Percentiles rank a stretch among this genome's conserved stretches.
Evolutionary conservation across 306 rosid species (phyloP).

Genomic region (Urtica urens): DNA sequence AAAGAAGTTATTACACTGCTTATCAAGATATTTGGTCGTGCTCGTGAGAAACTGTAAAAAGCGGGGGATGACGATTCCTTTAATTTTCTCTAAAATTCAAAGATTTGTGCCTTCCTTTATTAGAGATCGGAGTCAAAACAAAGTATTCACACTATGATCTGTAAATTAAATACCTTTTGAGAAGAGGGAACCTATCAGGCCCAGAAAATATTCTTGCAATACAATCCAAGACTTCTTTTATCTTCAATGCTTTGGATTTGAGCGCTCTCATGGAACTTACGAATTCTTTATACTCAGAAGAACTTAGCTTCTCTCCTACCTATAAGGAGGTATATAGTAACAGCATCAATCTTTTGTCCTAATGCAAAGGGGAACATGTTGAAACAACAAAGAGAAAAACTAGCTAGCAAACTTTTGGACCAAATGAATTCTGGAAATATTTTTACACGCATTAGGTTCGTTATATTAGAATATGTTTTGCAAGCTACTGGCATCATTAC

Average conservation of each 20-base stretch:
- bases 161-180: conserved; percentile 34
- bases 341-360: conserved; percentile 8
- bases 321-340: conserved; percentile 25
- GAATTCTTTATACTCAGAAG: conserved; percentile 59
- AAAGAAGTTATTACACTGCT: no score
- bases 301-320: conserved; percentile 72
- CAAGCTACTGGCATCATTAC: no score
- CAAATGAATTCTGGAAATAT: no score
- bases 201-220: conserved; percentile 67
- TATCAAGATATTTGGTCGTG: background rate
- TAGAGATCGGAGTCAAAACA: background rate
- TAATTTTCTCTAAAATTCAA: no score
- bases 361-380: no score
- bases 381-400: no score
- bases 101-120: no score
- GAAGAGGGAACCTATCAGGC: conserved; percentile 63
- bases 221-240: conserved; percentile 56
- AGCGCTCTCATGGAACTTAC: conserved; percentile 80
- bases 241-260: conserved; percentile 73
- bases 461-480: no score
- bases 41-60: no score
- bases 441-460: no score
- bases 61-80: no score
- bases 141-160: background rate
- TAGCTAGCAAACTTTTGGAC: no score